Base-by-base conservation (phyloP, 352 stramenopile genomes). In the Pythium biforme region DNA sequence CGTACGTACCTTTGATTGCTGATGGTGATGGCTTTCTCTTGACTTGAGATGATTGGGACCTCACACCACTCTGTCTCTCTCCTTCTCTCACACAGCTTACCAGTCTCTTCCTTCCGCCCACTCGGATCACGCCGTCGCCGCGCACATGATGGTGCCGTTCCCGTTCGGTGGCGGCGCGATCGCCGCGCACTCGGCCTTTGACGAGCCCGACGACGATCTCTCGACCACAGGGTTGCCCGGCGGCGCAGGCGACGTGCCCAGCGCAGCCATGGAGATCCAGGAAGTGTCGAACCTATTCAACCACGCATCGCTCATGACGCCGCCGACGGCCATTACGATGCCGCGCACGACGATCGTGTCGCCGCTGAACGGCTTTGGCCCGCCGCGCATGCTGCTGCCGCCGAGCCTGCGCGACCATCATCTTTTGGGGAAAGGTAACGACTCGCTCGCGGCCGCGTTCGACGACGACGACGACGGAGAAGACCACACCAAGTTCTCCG, bases 401-500 rank as follows among this genome's bases (percentile, higher is more conserved):
- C 53, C 53, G 19, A 61, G n/a, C 8, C 33, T 63, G 12, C 52
- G 54, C 25, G 65, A 66, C 6, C 37, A 43, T 11, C 31, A 4
- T 1, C 31, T 14, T 10, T 20, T 56, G 12, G 20, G 17, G 52
- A 64, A 62, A 39, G 31, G 31, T 11, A 27, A 12, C 41, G 48
- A 62, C 19, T 69, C 49, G 63, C 31, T 59, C 40, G 57, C 40
- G 26, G 56, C 27, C 11, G 52, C 22, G 11, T 61, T 74, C 20
- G 37, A 63, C 26, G 50, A 69, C 58, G 53, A 72, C 12, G 22
- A 43, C 20, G 37, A 63, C 19, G 50, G 64, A 54, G 49, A 72
- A 12, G 22, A 27, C 66, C 26, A 52, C 22, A 45, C 66, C 14
- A 90, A 88, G 47, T 83, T 89, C 50, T 89, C 79, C 7, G 68